Conservation (phyloP, 108 stramenopile genomes). For the Pseudonitzschia multiseries region DNA sequence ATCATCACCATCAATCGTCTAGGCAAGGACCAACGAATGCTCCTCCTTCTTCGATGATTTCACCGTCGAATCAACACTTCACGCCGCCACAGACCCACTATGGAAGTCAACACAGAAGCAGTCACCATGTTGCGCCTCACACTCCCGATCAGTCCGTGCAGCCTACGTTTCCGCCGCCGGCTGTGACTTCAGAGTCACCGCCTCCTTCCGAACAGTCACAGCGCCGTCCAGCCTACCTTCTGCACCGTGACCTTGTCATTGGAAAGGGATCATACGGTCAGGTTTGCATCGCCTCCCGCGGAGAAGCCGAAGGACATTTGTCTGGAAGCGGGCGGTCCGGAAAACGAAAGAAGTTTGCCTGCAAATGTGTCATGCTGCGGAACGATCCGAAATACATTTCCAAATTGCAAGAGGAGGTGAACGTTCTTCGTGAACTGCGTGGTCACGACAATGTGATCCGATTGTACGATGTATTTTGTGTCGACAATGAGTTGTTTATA, state of each 20-base stretch:
- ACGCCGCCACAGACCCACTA: slow-evolving; percentile 17
- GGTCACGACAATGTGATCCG: slow-evolving; percentile 81
- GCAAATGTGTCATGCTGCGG: slow-evolving; percentile 88
- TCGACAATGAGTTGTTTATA: slow-evolving; percentile 77
- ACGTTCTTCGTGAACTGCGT: slow-evolving; percentile 82
- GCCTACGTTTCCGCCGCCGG: slow-evolving; percentile 55
- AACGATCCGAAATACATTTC: slow-evolving; percentile 93
- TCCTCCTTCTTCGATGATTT: slow-evolving; percentile 19
- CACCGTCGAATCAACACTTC: slow-evolving; percentile 24
- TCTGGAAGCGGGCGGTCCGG: slow-evolving; percentile 44
- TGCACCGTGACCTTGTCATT: slow-evolving; percentile 88
- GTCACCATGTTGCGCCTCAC: slow-evolving; percentile 20
- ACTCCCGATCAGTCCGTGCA: slow-evolving; percentile 43
- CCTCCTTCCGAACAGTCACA: slow-evolving; percentile 42
- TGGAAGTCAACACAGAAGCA: background rate
- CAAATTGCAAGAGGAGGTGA: slow-evolving; percentile 91
- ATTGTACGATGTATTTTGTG: slow-evolving; percentile 78
- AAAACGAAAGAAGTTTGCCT: slow-evolving; percentile 90
- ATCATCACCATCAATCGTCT: slow-evolving; percentile 23
- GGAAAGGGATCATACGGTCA: slow-evolving; percentile 91
- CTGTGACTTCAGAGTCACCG: slow-evolving; percentile 55
- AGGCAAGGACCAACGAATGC: slow-evolving; percentile 39
- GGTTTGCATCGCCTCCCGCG: slow-evolving; percentile 88
- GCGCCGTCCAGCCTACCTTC: slow-evolving; percentile 82
- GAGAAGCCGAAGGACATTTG: slow-evolving; percentile 75